Evolutionary conservation across 805 yeast genomes (phyloP).

Genomic region (Metschnikowia vanudenii): DNA sequence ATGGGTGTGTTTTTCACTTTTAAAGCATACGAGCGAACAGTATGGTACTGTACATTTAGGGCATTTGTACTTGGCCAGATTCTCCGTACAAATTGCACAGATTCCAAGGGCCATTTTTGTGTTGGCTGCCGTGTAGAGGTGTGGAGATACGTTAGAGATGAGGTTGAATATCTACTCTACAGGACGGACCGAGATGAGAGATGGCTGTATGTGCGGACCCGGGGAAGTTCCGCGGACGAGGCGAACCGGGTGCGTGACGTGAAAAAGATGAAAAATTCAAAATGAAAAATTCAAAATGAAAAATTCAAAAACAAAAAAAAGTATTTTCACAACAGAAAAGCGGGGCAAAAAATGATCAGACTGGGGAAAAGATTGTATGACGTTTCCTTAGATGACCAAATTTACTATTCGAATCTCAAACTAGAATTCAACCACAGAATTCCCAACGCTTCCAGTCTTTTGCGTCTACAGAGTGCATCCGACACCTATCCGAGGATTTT

Average conservation of each 20-base stretch:
- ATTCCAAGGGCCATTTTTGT: slow-evolving; percentile 17
- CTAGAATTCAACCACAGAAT: too few species aligned
- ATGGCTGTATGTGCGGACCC: too few species aligned
- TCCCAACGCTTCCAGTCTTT: too few species aligned
- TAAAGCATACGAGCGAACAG: slow-evolving; percentile 65
- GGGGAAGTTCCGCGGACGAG: not conserved
- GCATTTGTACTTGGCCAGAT: slow-evolving; percentile 52
- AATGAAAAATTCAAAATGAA: too few species aligned
- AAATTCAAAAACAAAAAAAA: too few species aligned
- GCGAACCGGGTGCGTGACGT: not conserved
- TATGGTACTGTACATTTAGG: slow-evolving; percentile 48
- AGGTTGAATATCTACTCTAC: slow-evolving; percentile 1
- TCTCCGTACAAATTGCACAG: slow-evolving; percentile 40
- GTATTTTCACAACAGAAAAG: too few species aligned
- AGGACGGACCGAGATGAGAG: not conserved
- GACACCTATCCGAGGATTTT: too few species aligned
- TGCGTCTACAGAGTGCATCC: too few species aligned
- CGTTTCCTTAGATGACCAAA: too few species aligned
- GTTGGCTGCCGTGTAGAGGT: not conserved
- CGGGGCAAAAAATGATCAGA: too few species aligned
- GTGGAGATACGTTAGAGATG: not conserved
- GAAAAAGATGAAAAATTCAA: not conserved
- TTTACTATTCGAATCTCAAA: too few species aligned
- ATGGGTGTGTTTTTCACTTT: slow-evolving; percentile 40
- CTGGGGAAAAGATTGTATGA: too few species aligned